These are phyloP conservation scores for Auriscalpium microsporum DNA, from an alignment of 768 basidiomycete species.

Conservation along the genomic window DNA sequence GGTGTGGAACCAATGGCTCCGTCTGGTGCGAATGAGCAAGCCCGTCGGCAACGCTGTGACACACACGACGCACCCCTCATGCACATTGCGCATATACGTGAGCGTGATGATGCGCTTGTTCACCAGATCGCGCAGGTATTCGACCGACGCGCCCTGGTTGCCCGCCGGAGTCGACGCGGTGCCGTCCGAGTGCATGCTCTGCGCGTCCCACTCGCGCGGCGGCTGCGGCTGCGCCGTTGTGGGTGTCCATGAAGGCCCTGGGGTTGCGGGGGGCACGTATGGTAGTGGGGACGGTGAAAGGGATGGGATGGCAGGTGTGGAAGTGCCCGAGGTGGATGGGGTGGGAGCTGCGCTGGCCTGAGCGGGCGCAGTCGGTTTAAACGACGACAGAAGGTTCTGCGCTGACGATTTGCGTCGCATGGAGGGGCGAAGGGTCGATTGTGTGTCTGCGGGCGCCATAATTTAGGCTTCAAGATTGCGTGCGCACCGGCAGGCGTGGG, in stretches of 20 bases:
- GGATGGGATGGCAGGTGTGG: constrained; percentile 24
- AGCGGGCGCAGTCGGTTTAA: constrained; percentile 34
- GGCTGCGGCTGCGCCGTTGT: constrained; percentile 26
- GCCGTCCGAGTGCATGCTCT: constrained; percentile 48
- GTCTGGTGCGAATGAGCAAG: constrained; percentile 31
- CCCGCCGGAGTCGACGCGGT: constrained; percentile 8
- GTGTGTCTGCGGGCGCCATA: constrained; percentile 21
- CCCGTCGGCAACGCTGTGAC: background rate
- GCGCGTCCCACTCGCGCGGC: constrained; percentile 61
- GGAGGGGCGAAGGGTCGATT: constrained; percentile 33
- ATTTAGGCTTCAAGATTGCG: background rate
- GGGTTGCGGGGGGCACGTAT: background rate
- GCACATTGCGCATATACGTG: constrained; percentile 77
- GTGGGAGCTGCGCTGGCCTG: constrained; percentile 12
- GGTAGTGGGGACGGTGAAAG: constrained; percentile 20
- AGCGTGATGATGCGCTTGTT: constrained; percentile 80
- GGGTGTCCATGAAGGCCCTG: background rate
- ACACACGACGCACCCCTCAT: constrained; percentile 62
- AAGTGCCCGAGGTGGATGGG: constrained; percentile 12
- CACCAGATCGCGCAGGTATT: constrained; percentile 70
- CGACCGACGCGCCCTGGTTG: constrained; percentile 56
- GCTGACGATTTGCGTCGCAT: constrained; percentile 85
- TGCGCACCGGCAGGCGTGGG: no score
- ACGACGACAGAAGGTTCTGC: constrained; percentile 72
- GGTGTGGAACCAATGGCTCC: constrained; percentile 84